phyloP scores from a whole-genome alignment of 768 basidiomycete species.

The Boletus rex-veris region DNA sequence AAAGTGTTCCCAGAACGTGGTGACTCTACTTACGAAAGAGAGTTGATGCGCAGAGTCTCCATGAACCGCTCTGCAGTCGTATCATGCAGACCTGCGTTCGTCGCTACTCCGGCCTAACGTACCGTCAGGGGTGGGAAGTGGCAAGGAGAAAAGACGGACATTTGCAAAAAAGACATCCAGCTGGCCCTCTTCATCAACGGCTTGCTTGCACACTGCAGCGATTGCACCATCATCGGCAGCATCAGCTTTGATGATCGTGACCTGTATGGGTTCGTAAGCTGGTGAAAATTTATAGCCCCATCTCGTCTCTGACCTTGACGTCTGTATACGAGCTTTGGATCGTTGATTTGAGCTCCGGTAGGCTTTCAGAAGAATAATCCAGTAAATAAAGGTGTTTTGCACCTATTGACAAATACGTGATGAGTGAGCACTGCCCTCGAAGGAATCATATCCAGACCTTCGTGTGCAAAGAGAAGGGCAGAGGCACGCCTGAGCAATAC shows the following conservation, averaged over 20 bases:
- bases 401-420: conserved; percentile 41
- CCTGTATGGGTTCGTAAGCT: conserved; percentile 44
- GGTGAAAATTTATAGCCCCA: not conserved
- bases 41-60: conserved; percentile 75
- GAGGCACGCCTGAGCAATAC: conserved; percentile 57
- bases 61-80: conserved; percentile 65
- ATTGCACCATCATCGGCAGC: conserved; percentile 78
- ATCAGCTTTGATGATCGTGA: conserved; percentile 75
- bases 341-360: conserved; percentile 67
- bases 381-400: conserved; percentile 75
- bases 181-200: conserved; percentile 75
- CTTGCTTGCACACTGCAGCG: conserved; percentile 62
- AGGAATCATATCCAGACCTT: conserved; percentile 46
- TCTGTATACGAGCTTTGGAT: conserved; percentile 68
- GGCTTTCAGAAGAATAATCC: conserved; percentile 63
- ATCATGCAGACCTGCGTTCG: conserved; percentile 42
- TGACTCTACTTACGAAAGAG: conserved; percentile 46
- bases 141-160: conserved; percentile 39
- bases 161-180: conserved; percentile 97
- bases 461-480: conserved; percentile 71
- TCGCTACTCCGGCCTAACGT: conserved; percentile 64
- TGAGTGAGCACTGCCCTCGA: conserved; percentile 4
- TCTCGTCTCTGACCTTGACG: conserved; percentile 56
- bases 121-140: conserved; percentile 3
- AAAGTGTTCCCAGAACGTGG: conserved; percentile 1